Conservation (phyloP, 2,329 filamentous ascomycete genomes). For the Stromatinia cepivora region DNA sequence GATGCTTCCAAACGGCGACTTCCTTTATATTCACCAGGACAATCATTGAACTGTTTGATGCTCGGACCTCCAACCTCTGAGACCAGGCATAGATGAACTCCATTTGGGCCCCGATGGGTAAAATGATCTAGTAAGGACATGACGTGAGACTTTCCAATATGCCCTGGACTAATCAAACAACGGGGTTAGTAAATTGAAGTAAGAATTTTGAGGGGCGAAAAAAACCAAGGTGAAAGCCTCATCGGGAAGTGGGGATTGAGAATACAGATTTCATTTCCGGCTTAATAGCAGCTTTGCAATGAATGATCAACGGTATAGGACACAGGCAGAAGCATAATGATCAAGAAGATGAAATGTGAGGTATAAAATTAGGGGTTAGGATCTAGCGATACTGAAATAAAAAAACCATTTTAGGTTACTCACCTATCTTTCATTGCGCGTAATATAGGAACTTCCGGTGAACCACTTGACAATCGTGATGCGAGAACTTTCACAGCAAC, state of each 20-base stretch:
- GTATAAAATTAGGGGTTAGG: neutral
- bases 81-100: slow-evolving; percentile 48
- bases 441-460: slow-evolving; percentile 30
- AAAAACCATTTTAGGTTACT: neutral
- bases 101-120: slow-evolving; percentile 45
- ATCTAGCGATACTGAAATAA: neutral
- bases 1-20: slow-evolving; percentile 28
- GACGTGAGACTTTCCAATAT: slow-evolving; percentile 26
- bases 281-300: no score
- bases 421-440: slow-evolving; percentile 21
- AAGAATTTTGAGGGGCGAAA: neutral
- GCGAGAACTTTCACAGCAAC: slow-evolving; percentile 32
- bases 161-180: slow-evolving; percentile 11
- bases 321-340: no score
- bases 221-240: no score
- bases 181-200: neutral
- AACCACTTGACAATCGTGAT: slow-evolving; percentile 24
- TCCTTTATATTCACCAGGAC: slow-evolving; percentile 28
- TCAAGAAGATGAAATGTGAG: neutral
- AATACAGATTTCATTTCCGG: no score
- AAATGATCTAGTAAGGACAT: slow-evolving; percentile 34
- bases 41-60: slow-evolving; percentile 32
- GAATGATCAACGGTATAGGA: no score
- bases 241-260: no score
- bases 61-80: slow-evolving; percentile 31